Evolutionary conservation across 2,329 filamentous ascomycete genomes (phyloP).

Genomic region (Curvularia hawaiiensis): DNA sequence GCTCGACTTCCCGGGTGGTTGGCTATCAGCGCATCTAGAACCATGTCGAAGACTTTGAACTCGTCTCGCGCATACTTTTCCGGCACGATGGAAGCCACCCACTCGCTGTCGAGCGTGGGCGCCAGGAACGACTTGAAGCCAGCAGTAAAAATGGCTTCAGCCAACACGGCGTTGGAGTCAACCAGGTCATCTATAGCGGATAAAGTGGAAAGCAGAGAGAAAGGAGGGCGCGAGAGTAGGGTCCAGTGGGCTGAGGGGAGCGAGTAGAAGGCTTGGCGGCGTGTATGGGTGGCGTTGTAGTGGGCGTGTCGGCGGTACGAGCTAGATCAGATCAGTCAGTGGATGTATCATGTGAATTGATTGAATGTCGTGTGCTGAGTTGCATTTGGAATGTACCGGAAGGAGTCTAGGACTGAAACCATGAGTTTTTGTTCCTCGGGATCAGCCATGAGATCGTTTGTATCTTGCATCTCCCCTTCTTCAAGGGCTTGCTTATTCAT

Average conservation of each 20-base stretch:
- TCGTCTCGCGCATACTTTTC: conserved; percentile 37
- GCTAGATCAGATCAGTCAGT: conserved; percentile 51
- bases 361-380: neutral
- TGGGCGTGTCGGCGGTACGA: conserved; percentile 87
- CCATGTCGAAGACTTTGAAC: conserved; percentile 44
- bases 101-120: conserved; percentile 39
- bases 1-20: conserved; percentile 53
- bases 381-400: conserved; percentile 62
- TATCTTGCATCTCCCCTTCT: conserved; percentile 60
- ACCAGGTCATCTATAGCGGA: conserved; percentile 84
- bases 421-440: conserved; percentile 81
- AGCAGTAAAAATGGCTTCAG: conserved; percentile 72
- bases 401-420: conserved; percentile 84
- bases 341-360: neutral
- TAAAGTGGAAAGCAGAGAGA: conserved; percentile 80
- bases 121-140: conserved; percentile 44
- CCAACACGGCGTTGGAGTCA: conserved; percentile 82
- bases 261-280: conserved; percentile 91
- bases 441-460: conserved; percentile 71
- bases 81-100: conserved; percentile 40
- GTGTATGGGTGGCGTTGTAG: conserved; percentile 87
- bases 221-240: conserved; percentile 78
- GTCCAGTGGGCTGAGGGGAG: conserved; percentile 84
- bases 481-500: conserved; percentile 21
- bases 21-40: conserved; percentile 70